These are phyloP conservation scores for Lentinula sp. DNA, from an alignment of 768 basidiomycete species.

Conservation along the genomic window DNA sequence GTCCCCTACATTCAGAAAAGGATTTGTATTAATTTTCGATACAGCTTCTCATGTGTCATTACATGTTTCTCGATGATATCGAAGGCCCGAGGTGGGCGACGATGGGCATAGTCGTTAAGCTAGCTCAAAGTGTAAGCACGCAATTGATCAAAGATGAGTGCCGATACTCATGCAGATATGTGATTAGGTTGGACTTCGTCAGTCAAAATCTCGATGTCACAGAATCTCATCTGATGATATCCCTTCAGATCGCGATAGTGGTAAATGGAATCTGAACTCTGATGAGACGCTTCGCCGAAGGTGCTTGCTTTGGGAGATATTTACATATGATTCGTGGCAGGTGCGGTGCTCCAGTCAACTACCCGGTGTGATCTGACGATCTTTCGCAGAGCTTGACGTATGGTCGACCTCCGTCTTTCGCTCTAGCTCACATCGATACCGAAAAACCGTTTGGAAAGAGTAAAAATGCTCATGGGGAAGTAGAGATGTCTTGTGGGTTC, in stretches of 20 bases:
- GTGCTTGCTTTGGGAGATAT: conserved; percentile 58
- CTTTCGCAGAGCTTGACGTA: conserved; percentile 56
- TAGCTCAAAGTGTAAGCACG: conserved; percentile 56
- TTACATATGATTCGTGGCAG: conserved; percentile 69
- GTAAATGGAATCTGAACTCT: conserved; percentile 52
- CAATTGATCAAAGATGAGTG: neutral
- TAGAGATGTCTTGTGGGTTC: conserved; percentile 58
- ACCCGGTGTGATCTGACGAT: neutral
- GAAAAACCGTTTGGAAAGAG: conserved; percentile 42
- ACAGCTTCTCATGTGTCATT: conserved; percentile 52
- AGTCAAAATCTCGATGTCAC: conserved; percentile 21
- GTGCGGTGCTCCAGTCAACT: conserved; percentile 25
- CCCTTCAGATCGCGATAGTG: conserved; percentile 57
- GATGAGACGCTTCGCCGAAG: conserved; percentile 55
- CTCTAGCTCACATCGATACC: conserved; percentile 49
- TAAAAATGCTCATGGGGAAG: conserved; percentile 40
- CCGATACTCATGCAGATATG: neutral
- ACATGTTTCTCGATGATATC: conserved; percentile 38
- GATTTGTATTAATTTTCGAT: conserved; percentile 3
- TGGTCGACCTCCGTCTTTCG: conserved; percentile 64
- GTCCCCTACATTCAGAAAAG: conserved; percentile 3
- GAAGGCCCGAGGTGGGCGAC: conserved; percentile 62
- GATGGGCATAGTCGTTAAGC: conserved; percentile 66
- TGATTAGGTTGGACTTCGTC: conserved; percentile 60
- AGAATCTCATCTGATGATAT: conserved; percentile 9